phyloP scores from a whole-genome alignment of 176 grass and related monocot genomes.

The Thinopyrum elongatum region DNA sequence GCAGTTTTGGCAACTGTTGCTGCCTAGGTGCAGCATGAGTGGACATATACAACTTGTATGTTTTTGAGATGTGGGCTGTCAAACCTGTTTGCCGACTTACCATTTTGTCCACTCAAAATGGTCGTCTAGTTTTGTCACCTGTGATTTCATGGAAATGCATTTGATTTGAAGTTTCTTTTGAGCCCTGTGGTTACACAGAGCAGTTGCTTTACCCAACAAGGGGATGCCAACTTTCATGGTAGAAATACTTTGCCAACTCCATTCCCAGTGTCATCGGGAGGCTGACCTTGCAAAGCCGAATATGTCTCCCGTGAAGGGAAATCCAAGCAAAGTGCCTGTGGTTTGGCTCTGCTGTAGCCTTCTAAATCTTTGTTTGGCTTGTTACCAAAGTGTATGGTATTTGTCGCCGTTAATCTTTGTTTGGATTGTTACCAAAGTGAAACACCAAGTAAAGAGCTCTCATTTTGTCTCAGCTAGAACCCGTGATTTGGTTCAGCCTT shows the following conservation, averaged over 20 bases:
- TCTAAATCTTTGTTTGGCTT: too few species aligned
- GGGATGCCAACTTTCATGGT: not conserved
- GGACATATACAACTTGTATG: slow-evolving; percentile 12
- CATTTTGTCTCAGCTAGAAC: not conserved
- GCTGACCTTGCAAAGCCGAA: not conserved
- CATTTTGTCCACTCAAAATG: slow-evolving; percentile 22
- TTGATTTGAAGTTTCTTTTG: not conserved
- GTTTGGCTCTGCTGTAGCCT: too few species aligned
- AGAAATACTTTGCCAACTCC: not conserved
- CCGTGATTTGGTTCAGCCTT: not conserved
- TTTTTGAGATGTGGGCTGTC: slow-evolving; percentile 27
- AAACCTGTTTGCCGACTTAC: slow-evolving; percentile 12
- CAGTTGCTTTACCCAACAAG: not conserved
- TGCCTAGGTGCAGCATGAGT: not conserved
- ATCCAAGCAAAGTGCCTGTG: too few species aligned
- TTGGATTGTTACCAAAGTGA: too few species aligned
- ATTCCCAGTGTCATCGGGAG: not conserved
- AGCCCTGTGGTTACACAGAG: not conserved
- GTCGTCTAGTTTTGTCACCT: slow-evolving; percentile 34
- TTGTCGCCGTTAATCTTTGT: too few species aligned
- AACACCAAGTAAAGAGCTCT: not conserved
- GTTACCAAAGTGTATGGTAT: too few species aligned
- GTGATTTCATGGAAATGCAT: slow-evolving; percentile 37
- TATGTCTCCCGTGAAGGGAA: not conserved
- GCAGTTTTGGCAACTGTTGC: slow-evolving; percentile 33